Conservation (phyloP, 2,329 filamentous ascomycete species). For the Aspergillus sp. region DNA sequence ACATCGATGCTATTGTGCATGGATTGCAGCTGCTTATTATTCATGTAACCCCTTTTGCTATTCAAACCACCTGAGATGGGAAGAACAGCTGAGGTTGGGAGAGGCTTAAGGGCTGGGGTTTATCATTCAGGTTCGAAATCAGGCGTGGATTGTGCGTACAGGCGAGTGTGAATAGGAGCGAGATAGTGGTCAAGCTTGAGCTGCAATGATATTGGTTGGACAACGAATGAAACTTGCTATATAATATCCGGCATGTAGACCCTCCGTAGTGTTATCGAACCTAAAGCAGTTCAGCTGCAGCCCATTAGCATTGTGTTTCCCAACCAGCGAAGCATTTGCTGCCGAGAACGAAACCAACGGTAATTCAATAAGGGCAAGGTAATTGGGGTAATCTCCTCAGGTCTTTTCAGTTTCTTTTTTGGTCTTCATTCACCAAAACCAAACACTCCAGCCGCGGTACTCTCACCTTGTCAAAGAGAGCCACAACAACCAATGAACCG, state of each 20-base stretch:
- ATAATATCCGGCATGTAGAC: neutral
- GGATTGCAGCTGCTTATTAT: neutral
- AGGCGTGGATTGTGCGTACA: neutral
- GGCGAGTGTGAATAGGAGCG: neutral
- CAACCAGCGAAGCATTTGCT: neutral
- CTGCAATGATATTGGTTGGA: slow-evolving; percentile 3
- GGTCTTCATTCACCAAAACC: slow-evolving; percentile 39
- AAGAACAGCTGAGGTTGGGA: neutral
- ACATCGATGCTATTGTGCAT: neutral
- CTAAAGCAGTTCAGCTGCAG: neutral
- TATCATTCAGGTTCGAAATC: neutral
- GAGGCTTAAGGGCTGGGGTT: neutral
- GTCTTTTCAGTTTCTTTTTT: slow-evolving; percentile 46
- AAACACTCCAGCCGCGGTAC: slow-evolving; percentile 31
- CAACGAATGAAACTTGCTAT: neutral
- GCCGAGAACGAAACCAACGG: neutral
- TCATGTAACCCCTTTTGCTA: neutral
- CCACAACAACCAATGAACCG: slow-evolving; percentile 6
- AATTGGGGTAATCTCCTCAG: slow-evolving; percentile 39
- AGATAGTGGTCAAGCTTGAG: neutral
- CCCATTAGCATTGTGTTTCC: neutral
- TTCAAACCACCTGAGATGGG: neutral
- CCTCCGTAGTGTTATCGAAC: neutral
- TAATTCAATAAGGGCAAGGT: neutral
- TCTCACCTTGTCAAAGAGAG: slow-evolving; percentile 13